phyloP scores from a whole-genome alignment of 352 stramenopile genomes.

The Globisporangium solare region DNA sequence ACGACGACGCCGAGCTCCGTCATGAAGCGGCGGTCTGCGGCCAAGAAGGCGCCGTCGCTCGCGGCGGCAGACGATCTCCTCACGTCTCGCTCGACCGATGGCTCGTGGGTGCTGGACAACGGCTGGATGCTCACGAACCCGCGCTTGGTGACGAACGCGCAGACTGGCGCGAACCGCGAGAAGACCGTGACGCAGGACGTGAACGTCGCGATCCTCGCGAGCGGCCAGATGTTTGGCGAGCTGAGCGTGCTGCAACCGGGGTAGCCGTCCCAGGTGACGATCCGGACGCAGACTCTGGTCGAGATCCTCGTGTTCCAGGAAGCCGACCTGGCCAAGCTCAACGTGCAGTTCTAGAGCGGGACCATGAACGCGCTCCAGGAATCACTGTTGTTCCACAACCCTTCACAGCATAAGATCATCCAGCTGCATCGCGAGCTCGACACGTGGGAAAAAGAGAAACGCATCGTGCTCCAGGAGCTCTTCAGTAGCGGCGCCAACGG shows the following conservation, averaged over 20 bases:
- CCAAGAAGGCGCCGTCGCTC: neutral
- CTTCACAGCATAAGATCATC: conserved; percentile 65
- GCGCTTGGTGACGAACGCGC: conserved; percentile 47
- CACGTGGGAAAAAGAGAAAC: conserved; percentile 48
- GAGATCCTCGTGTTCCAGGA: conserved; percentile 58
- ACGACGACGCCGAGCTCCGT: conserved; percentile 10
- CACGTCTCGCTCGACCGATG: conserved; percentile 38
- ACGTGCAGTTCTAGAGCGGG: conserved; percentile 65
- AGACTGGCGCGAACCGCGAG: conserved; percentile 16
- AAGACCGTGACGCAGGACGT: conserved; percentile 35
- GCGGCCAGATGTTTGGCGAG: conserved; percentile 67
- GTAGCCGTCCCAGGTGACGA: conserved; percentile 54
- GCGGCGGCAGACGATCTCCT: conserved; percentile 13
- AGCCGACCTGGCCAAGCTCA: conserved; percentile 42
- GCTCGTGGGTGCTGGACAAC: conserved; percentile 75
- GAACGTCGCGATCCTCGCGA: conserved; percentile 54
- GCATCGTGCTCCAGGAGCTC: conserved; percentile 42
- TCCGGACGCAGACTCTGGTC: conserved; percentile 58
- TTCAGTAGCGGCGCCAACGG: conserved; percentile 15
- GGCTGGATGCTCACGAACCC: conserved; percentile 80
- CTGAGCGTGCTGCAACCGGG: conserved; percentile 64
- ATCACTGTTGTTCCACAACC: conserved; percentile 77
- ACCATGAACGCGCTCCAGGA: conserved; percentile 76
- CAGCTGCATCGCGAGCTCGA: conserved; percentile 50
- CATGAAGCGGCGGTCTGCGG: neutral